Conservation (phyloP, 192 early-diverging fungal genomes). For the Dissophora globulifera region DNA sequence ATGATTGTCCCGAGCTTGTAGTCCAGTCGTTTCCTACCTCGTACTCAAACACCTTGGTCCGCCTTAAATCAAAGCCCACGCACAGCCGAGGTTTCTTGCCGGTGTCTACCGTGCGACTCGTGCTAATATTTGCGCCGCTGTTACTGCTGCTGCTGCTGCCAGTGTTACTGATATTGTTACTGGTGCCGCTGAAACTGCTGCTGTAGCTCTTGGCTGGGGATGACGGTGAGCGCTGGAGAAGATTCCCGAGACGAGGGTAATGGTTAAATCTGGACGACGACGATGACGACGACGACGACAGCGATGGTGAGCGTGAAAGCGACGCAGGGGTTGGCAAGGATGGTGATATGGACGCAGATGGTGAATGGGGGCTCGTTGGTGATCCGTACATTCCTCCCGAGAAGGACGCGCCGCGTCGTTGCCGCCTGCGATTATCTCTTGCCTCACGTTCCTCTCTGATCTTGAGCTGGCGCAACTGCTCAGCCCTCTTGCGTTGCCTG, state of each 20-base stretch:
- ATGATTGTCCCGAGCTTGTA: too few species aligned
- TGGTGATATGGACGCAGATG: background rate
- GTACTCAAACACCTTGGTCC: constrained; percentile 39
- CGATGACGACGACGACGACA: background rate
- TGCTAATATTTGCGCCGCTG: background rate
- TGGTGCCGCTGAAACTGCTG: background rate
- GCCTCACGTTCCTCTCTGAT: constrained; percentile 43
- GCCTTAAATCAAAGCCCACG: constrained; percentile 32
- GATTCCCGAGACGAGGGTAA: background rate
- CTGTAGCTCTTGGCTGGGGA: constrained; percentile 12
- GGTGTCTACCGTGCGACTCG: too few species aligned
- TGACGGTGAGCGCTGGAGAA: constrained; percentile 24
- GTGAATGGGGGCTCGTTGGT: background rate
- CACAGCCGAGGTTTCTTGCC: background rate
- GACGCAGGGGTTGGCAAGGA: background rate
- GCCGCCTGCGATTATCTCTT: constrained; percentile 14
- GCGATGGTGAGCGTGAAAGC: background rate
- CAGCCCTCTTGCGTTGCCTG: constrained; percentile 38
- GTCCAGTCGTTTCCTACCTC: constrained; percentile 18
- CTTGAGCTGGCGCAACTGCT: constrained; percentile 42
- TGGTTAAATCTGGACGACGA: background rate
- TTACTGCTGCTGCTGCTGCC: background rate
- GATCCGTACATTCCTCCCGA: constrained; percentile 5
- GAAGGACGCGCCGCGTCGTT: constrained; percentile 25
- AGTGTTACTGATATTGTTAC: background rate